Conservation (phyloP, 352 stramenopile genomes). For the Thraustotheca clavata region DNA sequence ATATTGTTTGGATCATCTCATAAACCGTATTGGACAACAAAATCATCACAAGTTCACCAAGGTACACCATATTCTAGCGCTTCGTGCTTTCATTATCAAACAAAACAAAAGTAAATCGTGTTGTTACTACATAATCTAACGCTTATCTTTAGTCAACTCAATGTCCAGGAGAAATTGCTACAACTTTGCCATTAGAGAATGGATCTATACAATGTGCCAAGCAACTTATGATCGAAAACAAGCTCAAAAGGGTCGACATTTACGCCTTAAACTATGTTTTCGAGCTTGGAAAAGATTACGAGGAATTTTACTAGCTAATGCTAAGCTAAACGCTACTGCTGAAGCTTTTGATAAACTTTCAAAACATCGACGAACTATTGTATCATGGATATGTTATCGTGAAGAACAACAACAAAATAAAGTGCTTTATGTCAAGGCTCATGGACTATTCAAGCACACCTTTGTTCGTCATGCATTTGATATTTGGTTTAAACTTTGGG, state of each 20-base stretch:
- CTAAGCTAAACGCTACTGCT: background rate
- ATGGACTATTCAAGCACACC: slow-evolving; percentile 11
- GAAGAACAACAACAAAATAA: background rate
- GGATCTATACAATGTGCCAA: background rate
- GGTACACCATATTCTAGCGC: background rate
- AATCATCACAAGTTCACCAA: background rate
- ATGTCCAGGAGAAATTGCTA: no score
- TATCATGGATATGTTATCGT: background rate
- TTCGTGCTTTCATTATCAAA: background rate
- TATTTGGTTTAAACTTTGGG: slow-evolving; percentile 16
- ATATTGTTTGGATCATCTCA: background rate
- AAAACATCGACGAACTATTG: background rate
- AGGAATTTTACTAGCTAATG: background rate
- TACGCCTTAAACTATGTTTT: slow-evolving; percentile 3
- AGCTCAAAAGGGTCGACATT: background rate
- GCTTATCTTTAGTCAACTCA: no score
- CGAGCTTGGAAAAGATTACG: background rate
- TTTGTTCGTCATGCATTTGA: slow-evolving; percentile 10
- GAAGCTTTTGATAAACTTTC: background rate
- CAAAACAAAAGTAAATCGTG: background rate
- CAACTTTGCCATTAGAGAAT: background rate
- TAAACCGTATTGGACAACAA: background rate
- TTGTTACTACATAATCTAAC: background rate
- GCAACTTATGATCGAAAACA: background rate
- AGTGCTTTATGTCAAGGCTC: background rate